Evolutionary conservation across 495 filamentous ascomycete genomes (phyloP).

Genomic region (Aspergillus cavernicola): DNA sequence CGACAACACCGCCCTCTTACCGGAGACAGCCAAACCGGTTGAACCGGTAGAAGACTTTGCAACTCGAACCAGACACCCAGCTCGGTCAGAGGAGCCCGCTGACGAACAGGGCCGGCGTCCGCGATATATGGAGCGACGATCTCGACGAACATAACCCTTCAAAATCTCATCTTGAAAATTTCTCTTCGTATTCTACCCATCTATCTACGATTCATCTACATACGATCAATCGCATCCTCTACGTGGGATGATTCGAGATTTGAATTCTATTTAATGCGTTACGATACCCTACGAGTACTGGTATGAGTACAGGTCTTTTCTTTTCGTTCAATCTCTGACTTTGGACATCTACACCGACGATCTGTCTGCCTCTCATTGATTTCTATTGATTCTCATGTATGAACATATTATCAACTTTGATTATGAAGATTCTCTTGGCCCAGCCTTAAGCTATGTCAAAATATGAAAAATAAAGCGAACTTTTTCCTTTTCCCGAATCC

Average conservation of each 20-base stretch:
- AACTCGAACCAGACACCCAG: conserved; percentile 11
- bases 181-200: background rate
- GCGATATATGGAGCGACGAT: conserved; percentile 38
- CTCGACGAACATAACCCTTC: conserved; percentile 25
- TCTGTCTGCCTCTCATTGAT: conserved; percentile 1
- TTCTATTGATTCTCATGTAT: background rate
- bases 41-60: conserved; percentile 19
- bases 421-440: too few species aligned
- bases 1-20: conserved; percentile 1
- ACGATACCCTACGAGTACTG: conserved; percentile 21
- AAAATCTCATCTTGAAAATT: background rate
- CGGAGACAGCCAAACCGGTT: background rate
- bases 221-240: background rate
- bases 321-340: background rate
- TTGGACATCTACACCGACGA: background rate
- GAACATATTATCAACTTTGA: background rate
- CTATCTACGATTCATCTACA: conserved; percentile 2
- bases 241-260: background rate
- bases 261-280: conserved; percentile 7
- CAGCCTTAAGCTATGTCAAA: background rate
- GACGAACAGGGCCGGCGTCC: conserved; percentile 28
- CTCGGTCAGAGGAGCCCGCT: conserved; percentile 13
- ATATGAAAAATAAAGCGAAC: too few species aligned
- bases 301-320: background rate
- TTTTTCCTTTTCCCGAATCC: background rate